A percentile compares a stretch with the other conserved stretches of the same genome.
phyloP scores from a whole-genome alignment of 768 basidiomycete species.

The Kwoniella dejecticola region DNA sequence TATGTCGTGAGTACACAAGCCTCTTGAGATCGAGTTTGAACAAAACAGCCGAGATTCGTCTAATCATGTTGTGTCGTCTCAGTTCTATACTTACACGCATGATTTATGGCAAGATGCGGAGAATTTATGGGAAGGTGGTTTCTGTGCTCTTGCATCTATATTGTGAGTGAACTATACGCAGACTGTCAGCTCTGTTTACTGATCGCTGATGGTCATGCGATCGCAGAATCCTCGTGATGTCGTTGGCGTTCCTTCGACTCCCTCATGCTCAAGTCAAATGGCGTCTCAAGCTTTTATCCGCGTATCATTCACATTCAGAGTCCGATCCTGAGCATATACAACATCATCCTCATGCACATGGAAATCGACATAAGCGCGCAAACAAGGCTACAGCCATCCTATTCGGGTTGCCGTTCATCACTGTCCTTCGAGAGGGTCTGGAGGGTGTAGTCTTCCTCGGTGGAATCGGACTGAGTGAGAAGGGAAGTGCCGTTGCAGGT shows the following conservation, averaged over 20 bases:
- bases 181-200: background rate
- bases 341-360: background rate
- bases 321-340: conserved; percentile 7
- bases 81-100: conserved; percentile 82
- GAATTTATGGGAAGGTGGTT: conserved; percentile 81
- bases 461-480: conserved; percentile 71
- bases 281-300: conserved; percentile 79
- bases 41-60: background rate
- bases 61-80: background rate
- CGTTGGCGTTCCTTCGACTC: conserved; percentile 78
- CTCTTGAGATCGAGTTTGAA: background rate
- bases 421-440: conserved; percentile 86
- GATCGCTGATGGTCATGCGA: background rate
- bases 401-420: conserved; percentile 82
- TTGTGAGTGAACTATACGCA: conserved; percentile 36
- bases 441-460: conserved; percentile 91
- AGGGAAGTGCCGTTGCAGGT: conserved; percentile 79
- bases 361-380: background rate
- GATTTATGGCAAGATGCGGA: conserved; percentile 83
- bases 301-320: conserved; percentile 59
- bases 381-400: conserved; percentile 58
- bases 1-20: conserved; percentile 61
- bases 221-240: conserved; percentile 36
- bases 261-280: conserved; percentile 87
- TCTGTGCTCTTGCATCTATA: conserved; percentile 45